Base-by-base conservation (phyloP, 2,329 filamentous ascomycete genomes). In the Cercospora zeae-maydis region DNA sequence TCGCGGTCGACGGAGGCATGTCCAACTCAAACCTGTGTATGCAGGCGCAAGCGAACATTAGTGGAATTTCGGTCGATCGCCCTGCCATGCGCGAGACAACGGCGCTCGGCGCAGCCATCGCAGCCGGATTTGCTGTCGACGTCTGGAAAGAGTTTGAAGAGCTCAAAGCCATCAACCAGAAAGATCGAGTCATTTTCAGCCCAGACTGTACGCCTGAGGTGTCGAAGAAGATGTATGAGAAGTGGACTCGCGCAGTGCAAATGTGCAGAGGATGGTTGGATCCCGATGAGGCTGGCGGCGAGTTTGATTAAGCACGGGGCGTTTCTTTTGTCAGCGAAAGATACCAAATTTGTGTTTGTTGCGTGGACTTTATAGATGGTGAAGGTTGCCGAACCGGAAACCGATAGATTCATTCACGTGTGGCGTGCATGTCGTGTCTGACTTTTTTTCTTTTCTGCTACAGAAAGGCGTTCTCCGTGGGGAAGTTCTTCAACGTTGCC, bases 11-110 rank as follows among this genome's bases (percentile, higher is more conserved):
- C 73, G 92, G 92, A 62, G 92, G 92, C 62, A 91, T 96, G 83
- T 92, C 88, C 72, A 93, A 91, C 77, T 93, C 90, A 11, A 89
- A 93, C 74, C 83, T 96, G 62, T 92, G 88, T 78, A 96, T 96
- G 92, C 92, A 89, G 77, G 92, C 90, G 7, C 92, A 96, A 82
- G 89, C 92, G 66, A 89, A 96, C 78, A 84, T 96, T 55, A 91
- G 90, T 71, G 86, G 87, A 62, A 95, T 96, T 69, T 88, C 88
- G 31, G 89, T 96, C 64, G 86, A 93, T 75, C 87, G 92, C 21
- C 92, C 92, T 0, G 84, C 86, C 61, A 96, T 96, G 92, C 88
- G 90, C 62, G 92, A 96, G 80, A 96, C 92, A 3, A 96, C 92
- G 1, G 89, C 92, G 1, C 84, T 96, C 1, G 92, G 92, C 24